phyloP scores from a whole-genome alignment of 192 early-diverging fungal genomes.

The Coemansia sp. region DNA sequence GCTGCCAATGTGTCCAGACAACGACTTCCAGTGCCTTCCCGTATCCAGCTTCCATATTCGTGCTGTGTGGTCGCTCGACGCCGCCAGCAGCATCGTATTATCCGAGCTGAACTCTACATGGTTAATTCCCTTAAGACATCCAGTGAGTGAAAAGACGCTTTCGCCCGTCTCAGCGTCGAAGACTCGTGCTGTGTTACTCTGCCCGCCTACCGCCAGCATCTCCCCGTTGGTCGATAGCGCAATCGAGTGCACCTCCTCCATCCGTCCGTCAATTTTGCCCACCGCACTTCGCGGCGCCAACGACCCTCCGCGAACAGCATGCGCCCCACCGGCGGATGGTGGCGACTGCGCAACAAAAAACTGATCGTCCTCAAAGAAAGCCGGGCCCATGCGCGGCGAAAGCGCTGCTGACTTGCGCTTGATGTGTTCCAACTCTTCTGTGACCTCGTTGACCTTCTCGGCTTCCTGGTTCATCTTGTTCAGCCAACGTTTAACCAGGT shows the following conservation, averaged over 20 bases:
- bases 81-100: constrained; percentile 57
- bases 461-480: constrained; percentile 89
- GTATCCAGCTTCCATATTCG: constrained; percentile 84
- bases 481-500: constrained; percentile 88
- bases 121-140: constrained; percentile 82
- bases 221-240: constrained; percentile 65
- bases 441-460: constrained; percentile 90
- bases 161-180: constrained; percentile 75
- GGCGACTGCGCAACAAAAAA: constrained; percentile 32
- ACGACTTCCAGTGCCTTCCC: constrained; percentile 79
- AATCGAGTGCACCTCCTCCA: constrained; percentile 80
- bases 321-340: constrained; percentile 14
- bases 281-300: constrained; percentile 37
- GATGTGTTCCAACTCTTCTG: constrained; percentile 80
- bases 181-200: constrained; percentile 77
- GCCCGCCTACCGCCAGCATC: constrained; percentile 76
- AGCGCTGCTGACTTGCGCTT: constrained; percentile 46
- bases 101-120: constrained; percentile 61
- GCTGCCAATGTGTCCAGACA: constrained; percentile 94
- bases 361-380: constrained; percentile 33
- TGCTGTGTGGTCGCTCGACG: constrained; percentile 88
- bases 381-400: constrained; percentile 28
- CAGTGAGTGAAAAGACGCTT: constrained; percentile 63
- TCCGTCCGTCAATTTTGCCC: constrained; percentile 46
- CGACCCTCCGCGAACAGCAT: constrained; percentile 26